phyloP scores from a whole-genome alignment of 2,329 filamentous ascomycete species.

The Botrytis hyacinthi region DNA sequence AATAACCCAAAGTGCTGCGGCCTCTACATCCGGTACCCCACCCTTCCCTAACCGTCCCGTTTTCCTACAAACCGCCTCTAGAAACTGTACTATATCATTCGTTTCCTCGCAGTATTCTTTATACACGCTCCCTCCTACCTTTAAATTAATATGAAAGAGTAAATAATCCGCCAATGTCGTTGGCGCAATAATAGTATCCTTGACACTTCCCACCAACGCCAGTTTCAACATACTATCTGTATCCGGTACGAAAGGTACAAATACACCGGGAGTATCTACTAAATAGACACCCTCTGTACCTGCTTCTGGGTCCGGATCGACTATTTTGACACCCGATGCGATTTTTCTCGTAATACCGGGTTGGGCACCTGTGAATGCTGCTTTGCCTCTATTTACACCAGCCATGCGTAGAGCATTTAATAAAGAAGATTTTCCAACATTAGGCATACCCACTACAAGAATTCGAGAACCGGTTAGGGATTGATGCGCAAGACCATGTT shows the following conservation, averaged over 20 bases:
- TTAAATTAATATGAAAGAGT: conserved; percentile 74
- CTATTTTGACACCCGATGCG: conserved; percentile 77
- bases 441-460: conserved; percentile 95
- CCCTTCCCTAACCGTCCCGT: conserved; percentile 76
- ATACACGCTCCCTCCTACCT: conserved; percentile 31
- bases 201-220: conserved; percentile 86
- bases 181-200: conserved; percentile 77
- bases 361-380: conserved; percentile 77
- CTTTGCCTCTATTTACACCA: conserved; percentile 66
- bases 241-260: conserved; percentile 85
- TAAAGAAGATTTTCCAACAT: conserved; percentile 94
- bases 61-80: conserved; percentile 67
- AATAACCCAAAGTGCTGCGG: conserved; percentile 75
- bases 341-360: conserved; percentile 90
- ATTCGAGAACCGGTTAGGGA: conserved; percentile 78
- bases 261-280: conserved; percentile 91
- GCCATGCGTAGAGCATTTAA: conserved; percentile 77
- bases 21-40: conserved; percentile 66
- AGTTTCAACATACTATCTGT: conserved; percentile 91
- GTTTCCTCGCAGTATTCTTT: conserved; percentile 65
- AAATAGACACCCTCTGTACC: conserved; percentile 63
- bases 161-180: conserved; percentile 86
- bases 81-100: conserved; percentile 74
- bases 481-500: conserved; percentile 49
- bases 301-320: conserved; percentile 50